Conservation (phyloP, 2,329 filamentous ascomycete species). For the Plectosphaerella plurivora region DNA sequence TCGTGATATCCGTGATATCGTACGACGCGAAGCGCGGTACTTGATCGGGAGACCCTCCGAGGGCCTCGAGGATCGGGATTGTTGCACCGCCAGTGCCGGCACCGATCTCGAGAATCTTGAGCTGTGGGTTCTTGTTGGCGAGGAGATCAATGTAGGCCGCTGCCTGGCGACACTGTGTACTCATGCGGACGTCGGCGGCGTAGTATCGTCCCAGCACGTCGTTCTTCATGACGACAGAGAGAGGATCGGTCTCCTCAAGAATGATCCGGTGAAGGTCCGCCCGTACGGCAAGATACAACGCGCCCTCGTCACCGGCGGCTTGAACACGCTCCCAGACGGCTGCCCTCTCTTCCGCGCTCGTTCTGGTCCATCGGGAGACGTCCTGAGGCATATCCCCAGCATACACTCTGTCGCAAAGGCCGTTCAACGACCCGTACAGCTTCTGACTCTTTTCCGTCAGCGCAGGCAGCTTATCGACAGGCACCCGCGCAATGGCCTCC, state of each 20-base stretch:
- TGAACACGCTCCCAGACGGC: not conserved
- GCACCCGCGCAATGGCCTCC: not conserved
- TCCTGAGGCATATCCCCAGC: not conserved
- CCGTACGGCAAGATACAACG: not conserved
- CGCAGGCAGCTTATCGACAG: not conserved
- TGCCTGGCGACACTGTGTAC: not conserved
- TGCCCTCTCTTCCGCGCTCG: not conserved
- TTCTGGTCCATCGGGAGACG: not conserved
- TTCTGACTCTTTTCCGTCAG: not conserved
- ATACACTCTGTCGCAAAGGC: not conserved
- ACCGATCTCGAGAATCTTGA: slow-evolving; percentile 31
- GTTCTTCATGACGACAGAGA: not conserved
- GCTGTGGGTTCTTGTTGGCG: slow-evolving; percentile 22
- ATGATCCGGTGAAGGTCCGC: not conserved
- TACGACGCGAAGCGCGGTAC: slow-evolving; percentile 17
- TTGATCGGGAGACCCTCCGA: slow-evolving; percentile 7
- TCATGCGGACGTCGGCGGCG: not conserved
- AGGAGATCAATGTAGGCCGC: slow-evolving; percentile 15
- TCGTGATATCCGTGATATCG: slow-evolving; percentile 34
- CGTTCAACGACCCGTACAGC: not conserved
- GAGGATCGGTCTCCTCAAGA: not conserved
- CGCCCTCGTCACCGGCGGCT: not conserved
- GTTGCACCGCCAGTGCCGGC: slow-evolving; percentile 28
- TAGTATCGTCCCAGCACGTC: not conserved
- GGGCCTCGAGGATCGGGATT: slow-evolving; percentile 13